Evolutionary conservation across 257 asterid genomes (phyloP).

Genomic region (Hygrophila difformis): DNA sequence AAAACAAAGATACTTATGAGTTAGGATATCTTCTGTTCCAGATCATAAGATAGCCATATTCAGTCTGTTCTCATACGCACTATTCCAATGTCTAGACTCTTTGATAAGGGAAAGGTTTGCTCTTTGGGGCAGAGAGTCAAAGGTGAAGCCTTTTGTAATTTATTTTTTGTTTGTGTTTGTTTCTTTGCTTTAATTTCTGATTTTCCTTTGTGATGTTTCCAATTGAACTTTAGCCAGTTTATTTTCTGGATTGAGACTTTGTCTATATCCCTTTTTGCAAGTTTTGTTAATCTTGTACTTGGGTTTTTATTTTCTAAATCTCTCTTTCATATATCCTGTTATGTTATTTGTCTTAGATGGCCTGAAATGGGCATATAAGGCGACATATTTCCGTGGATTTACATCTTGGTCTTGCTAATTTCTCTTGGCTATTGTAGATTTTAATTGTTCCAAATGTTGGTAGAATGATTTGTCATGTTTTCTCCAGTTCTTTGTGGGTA

Average conservation of each 20-base stretch:
- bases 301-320: too few relatives aligned
- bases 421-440: background rate
- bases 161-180: background rate
- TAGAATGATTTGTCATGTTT: background rate
- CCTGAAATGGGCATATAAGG: background rate
- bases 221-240: background rate
- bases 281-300: too few relatives aligned
- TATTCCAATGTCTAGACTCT: too few relatives aligned
- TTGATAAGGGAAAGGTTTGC: too few relatives aligned
- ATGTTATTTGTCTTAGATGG: too few relatives aligned
- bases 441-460: background rate
- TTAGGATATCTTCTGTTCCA: too few relatives aligned
- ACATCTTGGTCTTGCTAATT: background rate
- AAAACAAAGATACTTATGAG: too few relatives aligned
- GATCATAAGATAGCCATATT: too few relatives aligned
- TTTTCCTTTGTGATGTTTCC: background rate
- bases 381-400: background rate
- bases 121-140: background rate
- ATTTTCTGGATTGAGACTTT: background rate
- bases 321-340: too few relatives aligned
- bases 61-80: too few relatives aligned
- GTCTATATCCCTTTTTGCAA: too few relatives aligned
- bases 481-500: too few relatives aligned
- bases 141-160: background rate
- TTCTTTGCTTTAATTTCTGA: background rate